These are phyloP conservation scores for Syzygium aqueum DNA, from an alignment of 345 rosid species.

Conservation along the genomic window DNA sequence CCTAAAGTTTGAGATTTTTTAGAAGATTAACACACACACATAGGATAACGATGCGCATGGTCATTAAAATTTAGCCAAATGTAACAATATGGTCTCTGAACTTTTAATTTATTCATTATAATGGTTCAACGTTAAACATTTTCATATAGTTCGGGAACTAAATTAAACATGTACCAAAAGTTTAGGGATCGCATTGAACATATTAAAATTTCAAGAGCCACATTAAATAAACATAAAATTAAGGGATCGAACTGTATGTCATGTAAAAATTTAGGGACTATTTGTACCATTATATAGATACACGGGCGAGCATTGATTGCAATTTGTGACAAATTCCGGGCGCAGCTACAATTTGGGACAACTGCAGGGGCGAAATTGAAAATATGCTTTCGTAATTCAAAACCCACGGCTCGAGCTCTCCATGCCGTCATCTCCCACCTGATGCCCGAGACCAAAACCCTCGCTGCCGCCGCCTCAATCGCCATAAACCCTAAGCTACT, in stretches of 20 bases:
- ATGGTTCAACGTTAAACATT: neutral
- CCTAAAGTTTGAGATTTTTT: neutral
- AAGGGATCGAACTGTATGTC: neutral
- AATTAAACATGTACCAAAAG: no score
- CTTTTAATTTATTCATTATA: no score
- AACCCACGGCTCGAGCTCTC: neutral
- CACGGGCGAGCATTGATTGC: neutral
- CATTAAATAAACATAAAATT: neutral
- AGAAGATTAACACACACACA: neutral
- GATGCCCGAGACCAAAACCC: constrained; percentile 12
- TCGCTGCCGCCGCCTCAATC: neutral
- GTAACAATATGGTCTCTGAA: no score
- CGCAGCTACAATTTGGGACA: neutral
- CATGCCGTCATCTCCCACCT: neutral
- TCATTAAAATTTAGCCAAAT: neutral
- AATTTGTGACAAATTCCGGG: neutral
- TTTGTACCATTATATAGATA: no score
- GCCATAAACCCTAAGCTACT: constrained; percentile 21
- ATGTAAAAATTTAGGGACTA: no score
- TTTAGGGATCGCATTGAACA: fast-evolving
- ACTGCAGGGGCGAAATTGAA: neutral
- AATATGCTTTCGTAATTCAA: neutral
- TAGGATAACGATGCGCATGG: fast-evolving
- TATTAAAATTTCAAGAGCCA: neutral
- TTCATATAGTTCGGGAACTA: no score